Percentiles rank a stretch among this genome's conserved stretches.
These are phyloP conservation scores for Pleurotus tuoliensis DNA, from an alignment of 768 basidiomycete genomes.

Conservation along the genomic window DNA sequence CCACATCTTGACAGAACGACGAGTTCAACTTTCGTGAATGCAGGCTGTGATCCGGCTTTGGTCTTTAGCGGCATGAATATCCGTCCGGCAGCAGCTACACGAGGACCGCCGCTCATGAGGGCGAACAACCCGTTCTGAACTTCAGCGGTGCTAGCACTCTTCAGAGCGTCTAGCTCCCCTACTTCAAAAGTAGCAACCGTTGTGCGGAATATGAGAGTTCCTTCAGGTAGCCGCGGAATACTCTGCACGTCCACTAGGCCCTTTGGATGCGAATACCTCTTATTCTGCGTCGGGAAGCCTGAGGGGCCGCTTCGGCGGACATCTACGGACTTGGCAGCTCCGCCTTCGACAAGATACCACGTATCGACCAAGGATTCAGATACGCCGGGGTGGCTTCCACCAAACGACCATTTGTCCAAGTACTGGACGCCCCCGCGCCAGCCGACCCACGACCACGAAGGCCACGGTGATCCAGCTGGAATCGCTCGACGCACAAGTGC, in stretches of 20 bases:
- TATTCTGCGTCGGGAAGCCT: neutral
- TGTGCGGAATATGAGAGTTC: too few species aligned
- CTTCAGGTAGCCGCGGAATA: too few species aligned
- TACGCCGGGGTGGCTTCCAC: neutral
- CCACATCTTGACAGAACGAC: too few species aligned
- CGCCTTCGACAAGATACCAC: neutral
- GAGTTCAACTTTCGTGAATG: too few species aligned
- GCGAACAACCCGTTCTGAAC: too few species aligned
- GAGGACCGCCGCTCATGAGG: too few species aligned
- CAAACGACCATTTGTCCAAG: neutral
- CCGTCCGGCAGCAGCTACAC: neutral
- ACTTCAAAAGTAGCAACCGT: too few species aligned
- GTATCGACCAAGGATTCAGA: neutral
- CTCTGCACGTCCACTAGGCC: neutral
- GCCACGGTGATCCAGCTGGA: neutral
- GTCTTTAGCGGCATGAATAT: too few species aligned
- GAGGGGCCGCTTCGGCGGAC: neutral
- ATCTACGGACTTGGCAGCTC: neutral
- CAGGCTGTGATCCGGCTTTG: too few species aligned
- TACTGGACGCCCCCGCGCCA: constrained; percentile 1
- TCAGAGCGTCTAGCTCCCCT: too few species aligned
- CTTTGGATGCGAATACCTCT: neutral
- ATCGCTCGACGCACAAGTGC: neutral
- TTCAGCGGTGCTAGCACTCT: neutral
- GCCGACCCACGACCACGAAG: constrained; percentile 6